A percentile compares a stretch with the other conserved stretches of the same genome.
Conservation (phyloP, 2,329 filamentous ascomycete genomes). For the Xylariales sp. region DNA sequence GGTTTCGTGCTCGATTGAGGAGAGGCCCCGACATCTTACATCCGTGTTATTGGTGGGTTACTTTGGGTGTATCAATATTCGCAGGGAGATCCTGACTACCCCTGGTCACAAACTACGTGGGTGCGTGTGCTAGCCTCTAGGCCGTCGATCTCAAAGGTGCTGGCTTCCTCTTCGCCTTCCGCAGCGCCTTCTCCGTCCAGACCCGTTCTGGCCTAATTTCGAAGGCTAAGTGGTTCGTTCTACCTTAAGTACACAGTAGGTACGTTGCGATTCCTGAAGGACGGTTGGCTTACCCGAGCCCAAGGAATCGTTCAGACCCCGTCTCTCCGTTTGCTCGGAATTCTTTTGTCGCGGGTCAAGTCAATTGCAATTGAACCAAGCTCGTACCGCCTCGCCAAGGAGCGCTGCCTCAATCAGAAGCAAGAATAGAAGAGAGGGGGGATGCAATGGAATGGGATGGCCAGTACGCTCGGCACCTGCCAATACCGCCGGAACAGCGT, state of each 20-base stretch:
- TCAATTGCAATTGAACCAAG: too few species aligned
- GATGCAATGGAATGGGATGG: background rate
- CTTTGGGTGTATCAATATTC: slow-evolving; percentile 6
- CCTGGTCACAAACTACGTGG: slow-evolving; percentile 6
- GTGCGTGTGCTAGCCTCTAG: slow-evolving; percentile 1
- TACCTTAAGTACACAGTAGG: background rate
- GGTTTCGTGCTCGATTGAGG: slow-evolving; percentile 9
- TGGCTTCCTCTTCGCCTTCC: background rate
- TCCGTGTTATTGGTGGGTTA: slow-evolving; percentile 9
- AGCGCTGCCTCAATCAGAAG: too few species aligned
- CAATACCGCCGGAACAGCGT: slow-evolving; percentile 3
- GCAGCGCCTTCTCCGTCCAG: slow-evolving; percentile 2
- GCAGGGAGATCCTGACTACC: slow-evolving; percentile 5
- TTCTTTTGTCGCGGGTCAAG: too few species aligned
- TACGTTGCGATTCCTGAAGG: slow-evolving; percentile 1
- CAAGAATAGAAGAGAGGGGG: too few species aligned
- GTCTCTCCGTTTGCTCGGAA: too few species aligned
- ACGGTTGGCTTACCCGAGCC: too few species aligned
- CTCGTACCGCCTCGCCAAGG: too few species aligned
- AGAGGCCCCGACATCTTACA: slow-evolving; percentile 5
- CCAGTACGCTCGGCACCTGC: background rate
- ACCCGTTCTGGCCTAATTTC: background rate
- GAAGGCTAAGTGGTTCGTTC: background rate
- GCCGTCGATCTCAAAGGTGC: slow-evolving; percentile 7
- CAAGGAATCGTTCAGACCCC: too few species aligned